These are phyloP conservation scores for Pythium myriotylum DNA, from an alignment of 352 stramenopile genomes.

Conservation along the genomic window DNA sequence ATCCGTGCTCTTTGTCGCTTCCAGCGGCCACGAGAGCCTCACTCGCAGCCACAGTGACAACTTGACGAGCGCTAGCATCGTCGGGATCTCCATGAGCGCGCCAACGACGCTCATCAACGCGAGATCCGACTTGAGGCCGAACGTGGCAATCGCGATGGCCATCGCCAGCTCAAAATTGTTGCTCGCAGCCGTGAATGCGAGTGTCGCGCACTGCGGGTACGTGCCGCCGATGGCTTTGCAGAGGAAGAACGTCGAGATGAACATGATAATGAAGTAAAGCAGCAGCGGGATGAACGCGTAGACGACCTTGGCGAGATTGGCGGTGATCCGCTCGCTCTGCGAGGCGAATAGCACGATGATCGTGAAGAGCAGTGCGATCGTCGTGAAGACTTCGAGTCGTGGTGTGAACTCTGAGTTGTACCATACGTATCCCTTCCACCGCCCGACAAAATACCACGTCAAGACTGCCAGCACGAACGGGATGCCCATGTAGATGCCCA, in stretches of 20 bases:
- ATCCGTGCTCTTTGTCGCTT: neutral
- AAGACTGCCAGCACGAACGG: constrained; percentile 53
- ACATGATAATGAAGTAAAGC: constrained; percentile 68
- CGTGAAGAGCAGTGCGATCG: constrained; percentile 63
- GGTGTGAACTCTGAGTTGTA: constrained; percentile 56
- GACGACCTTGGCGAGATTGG: constrained; percentile 52
- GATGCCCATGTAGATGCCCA: constrained; percentile 73
- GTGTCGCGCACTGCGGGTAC: constrained; percentile 46
- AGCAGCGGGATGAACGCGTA: constrained; percentile 57
- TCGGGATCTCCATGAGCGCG: constrained; percentile 71
- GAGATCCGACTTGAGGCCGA: constrained; percentile 68
- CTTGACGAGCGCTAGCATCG: constrained; percentile 67
- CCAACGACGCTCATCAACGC: constrained; percentile 71
- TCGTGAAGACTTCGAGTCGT: constrained; percentile 43
- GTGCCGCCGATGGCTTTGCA: constrained; percentile 37
- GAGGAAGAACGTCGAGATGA: constrained; percentile 46
- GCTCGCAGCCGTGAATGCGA: constrained; percentile 75
- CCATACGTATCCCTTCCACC: constrained; percentile 44
- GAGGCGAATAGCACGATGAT: constrained; percentile 75
- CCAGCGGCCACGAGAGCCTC: constrained; percentile 5
- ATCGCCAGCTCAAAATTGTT: constrained; percentile 86
- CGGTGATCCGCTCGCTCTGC: constrained; percentile 60
- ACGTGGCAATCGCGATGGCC: constrained; percentile 66
- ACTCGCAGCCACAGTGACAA: constrained; percentile 42
- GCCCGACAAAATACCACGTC: constrained; percentile 38